Conservation (phyloP, 352 stramenopile species). For the Globisporangium orthogonon region DNA sequence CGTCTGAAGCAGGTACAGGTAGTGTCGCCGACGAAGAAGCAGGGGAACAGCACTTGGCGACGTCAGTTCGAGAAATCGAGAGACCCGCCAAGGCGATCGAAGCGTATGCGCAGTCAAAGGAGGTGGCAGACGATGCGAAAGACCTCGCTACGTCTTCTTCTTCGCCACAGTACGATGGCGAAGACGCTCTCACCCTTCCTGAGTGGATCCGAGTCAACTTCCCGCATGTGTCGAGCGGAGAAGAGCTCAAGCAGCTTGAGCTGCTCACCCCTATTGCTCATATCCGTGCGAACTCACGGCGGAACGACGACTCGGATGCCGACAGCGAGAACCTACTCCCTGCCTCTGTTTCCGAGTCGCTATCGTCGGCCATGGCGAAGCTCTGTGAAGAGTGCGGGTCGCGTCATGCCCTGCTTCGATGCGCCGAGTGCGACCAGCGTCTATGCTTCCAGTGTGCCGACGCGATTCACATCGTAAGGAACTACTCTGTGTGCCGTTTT, state of each 20-base stretch:
- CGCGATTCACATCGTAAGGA: conserved; percentile 68
- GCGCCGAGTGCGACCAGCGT: conserved; percentile 33
- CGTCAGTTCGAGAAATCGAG: no score
- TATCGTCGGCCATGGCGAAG: background rate
- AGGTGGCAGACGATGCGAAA: no score
- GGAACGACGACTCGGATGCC: background rate
- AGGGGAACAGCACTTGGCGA: no score
- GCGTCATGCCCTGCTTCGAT: conserved; percentile 21
- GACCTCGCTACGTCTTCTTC: no score
- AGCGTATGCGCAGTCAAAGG: no score
- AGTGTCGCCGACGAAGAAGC: no score
- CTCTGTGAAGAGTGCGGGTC: conserved; percentile 54
- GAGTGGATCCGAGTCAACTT: conserved; percentile 37
- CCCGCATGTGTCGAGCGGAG: conserved; percentile 15
- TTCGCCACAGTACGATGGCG: background rate
- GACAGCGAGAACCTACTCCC: background rate
- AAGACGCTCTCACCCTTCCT: conserved; percentile 15
- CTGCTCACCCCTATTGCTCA: background rate
- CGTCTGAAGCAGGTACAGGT: no score
- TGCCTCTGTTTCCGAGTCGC: background rate
- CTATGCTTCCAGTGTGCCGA: conserved; percentile 63
- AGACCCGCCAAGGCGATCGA: no score
- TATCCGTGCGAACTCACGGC: background rate
- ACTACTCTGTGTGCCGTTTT: background rate
- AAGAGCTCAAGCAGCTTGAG: conserved; percentile 14